A percentile compares a stretch with the other conserved stretches of the same genome.
Conservation (phyloP, 2,329 filamentous ascomycete genomes). For the Penicillium thymicola region DNA sequence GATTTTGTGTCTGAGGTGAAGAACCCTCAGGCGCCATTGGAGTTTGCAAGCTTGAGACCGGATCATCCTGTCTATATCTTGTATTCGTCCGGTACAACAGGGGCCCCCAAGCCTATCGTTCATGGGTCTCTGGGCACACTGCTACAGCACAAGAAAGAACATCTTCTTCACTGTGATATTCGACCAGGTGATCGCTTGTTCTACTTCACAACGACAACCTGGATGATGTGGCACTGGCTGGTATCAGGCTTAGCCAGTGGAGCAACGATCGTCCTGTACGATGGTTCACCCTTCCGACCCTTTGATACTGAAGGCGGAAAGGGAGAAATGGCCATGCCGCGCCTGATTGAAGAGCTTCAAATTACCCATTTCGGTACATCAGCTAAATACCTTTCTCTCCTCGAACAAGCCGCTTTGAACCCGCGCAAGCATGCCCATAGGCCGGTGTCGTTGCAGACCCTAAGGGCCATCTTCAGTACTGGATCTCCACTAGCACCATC, state of each 20-base stretch:
- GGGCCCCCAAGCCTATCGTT: slow-evolving; percentile 85
- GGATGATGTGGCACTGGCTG: slow-evolving; percentile 99
- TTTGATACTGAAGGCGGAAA: slow-evolving; percentile 53
- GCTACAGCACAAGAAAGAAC: slow-evolving; percentile 96
- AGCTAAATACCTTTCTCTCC: slow-evolving; percentile 84
- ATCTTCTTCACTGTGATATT: slow-evolving; percentile 81
- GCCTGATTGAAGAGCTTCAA: slow-evolving; percentile 71
- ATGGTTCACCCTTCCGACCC: slow-evolving; percentile 84
- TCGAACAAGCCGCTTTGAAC: slow-evolving; percentile 72
- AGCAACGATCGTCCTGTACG: slow-evolving; percentile 80
- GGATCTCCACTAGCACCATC: slow-evolving; percentile 89
- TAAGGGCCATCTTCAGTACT: slow-evolving; percentile 89
- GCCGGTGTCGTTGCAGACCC: slow-evolving; percentile 42
- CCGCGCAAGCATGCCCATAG: slow-evolving; percentile 53
- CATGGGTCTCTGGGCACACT: slow-evolving; percentile 88
- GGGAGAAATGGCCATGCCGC: slow-evolving; percentile 76
- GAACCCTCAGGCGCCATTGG: slow-evolving; percentile 43
- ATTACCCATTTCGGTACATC: slow-evolving; percentile 95
- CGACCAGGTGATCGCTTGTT: slow-evolving; percentile 70
- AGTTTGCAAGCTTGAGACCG: slow-evolving; percentile 74
- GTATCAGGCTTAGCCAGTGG: slow-evolving; percentile 81
- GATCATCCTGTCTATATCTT: slow-evolving; percentile 91
- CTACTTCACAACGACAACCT: slow-evolving; percentile 92
- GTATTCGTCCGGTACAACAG: slow-evolving; percentile 89
- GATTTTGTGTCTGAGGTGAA: slow-evolving; percentile 47